Evolutionary conservation across 306 rosid genomes (phyloP).

Genomic region (Vigna nakashimae): DNA sequence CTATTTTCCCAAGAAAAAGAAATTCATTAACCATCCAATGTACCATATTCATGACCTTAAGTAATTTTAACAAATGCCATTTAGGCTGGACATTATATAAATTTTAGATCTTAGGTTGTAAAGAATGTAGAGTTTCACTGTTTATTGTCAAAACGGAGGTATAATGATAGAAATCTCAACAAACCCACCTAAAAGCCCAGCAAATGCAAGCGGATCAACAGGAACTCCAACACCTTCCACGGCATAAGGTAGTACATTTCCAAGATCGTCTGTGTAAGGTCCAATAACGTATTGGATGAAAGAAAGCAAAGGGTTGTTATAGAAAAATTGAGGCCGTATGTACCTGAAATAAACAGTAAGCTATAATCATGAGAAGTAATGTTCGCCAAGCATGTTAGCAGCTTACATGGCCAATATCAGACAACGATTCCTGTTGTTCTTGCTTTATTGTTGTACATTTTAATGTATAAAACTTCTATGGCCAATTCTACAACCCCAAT

Average conservation of each 20-base stretch:
- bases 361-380: conserved; percentile 7
- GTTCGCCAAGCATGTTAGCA: background rate
- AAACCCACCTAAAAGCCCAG: conserved; percentile 82
- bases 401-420: no score
- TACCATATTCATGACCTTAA: background rate
- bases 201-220: conserved; percentile 95
- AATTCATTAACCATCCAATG: background rate
- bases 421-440: background rate
- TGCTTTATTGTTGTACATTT: background rate
- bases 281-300: conserved; percentile 85
- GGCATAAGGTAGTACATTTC: conserved; percentile 92
- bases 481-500: no score
- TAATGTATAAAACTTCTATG: background rate
- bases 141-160: conserved; percentile 5
- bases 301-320: conserved; percentile 88
- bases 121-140: conserved; percentile 2
- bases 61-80: conserved; percentile 7
- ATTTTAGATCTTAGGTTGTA: conserved; percentile 2
- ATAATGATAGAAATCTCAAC: conserved; percentile 1
- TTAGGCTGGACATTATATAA: background rate
- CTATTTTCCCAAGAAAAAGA: background rate
- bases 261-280: conserved; percentile 93
- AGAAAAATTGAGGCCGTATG: conserved; percentile 92
- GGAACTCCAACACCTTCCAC: conserved; percentile 99
- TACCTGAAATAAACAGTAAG: conserved; percentile 62